Evolutionary conservation across 441 rosid species (phyloP).

Genomic region (Sinapis alba): DNA sequence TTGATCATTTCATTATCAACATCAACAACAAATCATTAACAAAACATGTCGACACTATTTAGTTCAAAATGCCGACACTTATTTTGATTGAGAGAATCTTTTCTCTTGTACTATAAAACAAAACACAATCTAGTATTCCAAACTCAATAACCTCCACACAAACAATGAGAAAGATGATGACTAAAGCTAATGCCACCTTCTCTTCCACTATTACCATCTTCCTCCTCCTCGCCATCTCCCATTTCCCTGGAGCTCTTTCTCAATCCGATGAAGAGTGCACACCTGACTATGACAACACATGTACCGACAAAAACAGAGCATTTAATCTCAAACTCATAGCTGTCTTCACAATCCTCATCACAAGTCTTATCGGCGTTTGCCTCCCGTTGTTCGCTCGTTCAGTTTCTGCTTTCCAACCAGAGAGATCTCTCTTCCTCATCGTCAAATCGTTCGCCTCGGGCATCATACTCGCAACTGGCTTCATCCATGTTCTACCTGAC

Average conservation of each 20-base stretch:
- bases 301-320: conserved; percentile 29
- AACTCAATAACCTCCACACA: background rate
- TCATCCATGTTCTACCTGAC: conserved; percentile 31
- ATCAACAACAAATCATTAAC: background rate
- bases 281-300: background rate
- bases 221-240: conserved; percentile 32
- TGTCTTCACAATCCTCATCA: conserved; percentile 26
- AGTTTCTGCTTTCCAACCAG: conserved; percentile 26
- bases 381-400: conserved; percentile 31
- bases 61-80: background rate
- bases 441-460: conserved; percentile 38
- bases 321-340: conserved; percentile 31
- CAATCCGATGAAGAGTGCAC: conserved; percentile 9
- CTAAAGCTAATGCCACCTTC: conserved; percentile 6
- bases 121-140: background rate
- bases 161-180: background rate
- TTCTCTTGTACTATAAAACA: conserved; percentile 1
- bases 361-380: conserved; percentile 31
- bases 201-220: background rate
- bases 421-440: conserved; percentile 20
- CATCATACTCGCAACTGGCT: conserved; percentile 38
- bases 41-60: background rate
- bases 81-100: background rate
- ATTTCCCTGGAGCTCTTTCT: conserved; percentile 24
- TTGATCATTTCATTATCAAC: background rate